These are phyloP conservation scores for Pythium aphanidermatum DNA, from an alignment of 352 stramenopile genomes.

Conservation along the genomic window DNA sequence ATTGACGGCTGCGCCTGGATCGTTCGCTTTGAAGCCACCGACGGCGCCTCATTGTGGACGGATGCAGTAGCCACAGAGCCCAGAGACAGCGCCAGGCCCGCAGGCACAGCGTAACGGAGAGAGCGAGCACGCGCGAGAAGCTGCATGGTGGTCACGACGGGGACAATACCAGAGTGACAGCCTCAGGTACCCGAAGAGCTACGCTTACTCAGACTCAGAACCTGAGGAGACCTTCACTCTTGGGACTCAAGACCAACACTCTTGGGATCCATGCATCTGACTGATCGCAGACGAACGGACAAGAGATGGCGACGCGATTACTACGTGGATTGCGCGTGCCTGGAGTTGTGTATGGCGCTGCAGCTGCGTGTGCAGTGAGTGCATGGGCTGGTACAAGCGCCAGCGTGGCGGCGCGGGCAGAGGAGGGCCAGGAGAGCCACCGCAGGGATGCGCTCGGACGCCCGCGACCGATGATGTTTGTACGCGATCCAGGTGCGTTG, in stretches of 20 bases:
- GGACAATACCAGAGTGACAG: too few species aligned
- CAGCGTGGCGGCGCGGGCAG: background rate
- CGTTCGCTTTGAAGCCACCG: constrained; percentile 2
- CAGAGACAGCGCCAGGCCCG: constrained; percentile 5
- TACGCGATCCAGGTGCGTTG: constrained; percentile 3
- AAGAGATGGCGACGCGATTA: constrained; percentile 4
- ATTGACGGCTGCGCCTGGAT: constrained; percentile 18
- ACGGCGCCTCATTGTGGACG: background rate
- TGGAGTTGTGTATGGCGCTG: too few species aligned
- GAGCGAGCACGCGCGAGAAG: constrained; percentile 10
- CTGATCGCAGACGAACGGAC: background rate
- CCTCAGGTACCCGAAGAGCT: too few species aligned
- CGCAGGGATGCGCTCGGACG: background rate
- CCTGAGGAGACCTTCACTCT: too few species aligned
- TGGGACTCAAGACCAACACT: constrained; percentile 2
- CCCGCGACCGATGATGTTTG: background rate
- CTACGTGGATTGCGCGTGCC: too few species aligned
- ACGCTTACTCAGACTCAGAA: too few species aligned
- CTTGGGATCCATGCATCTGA: background rate
- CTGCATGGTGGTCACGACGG: constrained; percentile 7
- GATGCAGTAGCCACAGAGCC: background rate
- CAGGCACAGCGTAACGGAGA: constrained; percentile 2
- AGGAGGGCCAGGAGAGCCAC: background rate
- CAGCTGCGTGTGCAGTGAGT: too few species aligned
- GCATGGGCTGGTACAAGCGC: constrained; percentile 1